These are phyloP conservation scores for Claviceps arundinis DNA, from an alignment of 2,329 filamentous ascomycete species.

Conservation along the genomic window DNA sequence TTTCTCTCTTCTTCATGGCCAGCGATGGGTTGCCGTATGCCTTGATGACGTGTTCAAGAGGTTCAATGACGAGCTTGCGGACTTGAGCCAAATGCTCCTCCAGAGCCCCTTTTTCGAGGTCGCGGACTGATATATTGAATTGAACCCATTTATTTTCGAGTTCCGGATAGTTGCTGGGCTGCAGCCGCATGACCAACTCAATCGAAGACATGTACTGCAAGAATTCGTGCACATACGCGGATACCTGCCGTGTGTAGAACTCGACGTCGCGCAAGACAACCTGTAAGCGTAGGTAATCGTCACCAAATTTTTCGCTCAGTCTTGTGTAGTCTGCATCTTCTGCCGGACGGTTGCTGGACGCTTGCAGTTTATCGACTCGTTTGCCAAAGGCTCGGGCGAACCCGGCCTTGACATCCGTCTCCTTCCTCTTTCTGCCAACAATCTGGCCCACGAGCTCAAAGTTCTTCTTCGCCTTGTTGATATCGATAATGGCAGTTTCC, in stretches of 20 bases:
- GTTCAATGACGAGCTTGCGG: slow-evolving; percentile 71
- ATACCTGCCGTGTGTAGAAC: slow-evolving; percentile 72
- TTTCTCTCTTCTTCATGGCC: slow-evolving; percentile 88
- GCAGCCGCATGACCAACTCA: slow-evolving; percentile 63
- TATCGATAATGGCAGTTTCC: slow-evolving; percentile 63
- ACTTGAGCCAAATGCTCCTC: slow-evolving; percentile 67
- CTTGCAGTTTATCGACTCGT: slow-evolving; percentile 69
- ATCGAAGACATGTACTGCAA: slow-evolving; percentile 69
- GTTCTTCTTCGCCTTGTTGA: slow-evolving; percentile 92
- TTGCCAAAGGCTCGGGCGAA: slow-evolving; percentile 83
- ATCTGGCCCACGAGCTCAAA: slow-evolving; percentile 86
- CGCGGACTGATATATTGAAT: slow-evolving; percentile 76
- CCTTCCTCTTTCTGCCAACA: slow-evolving; percentile 71
- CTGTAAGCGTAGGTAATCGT: slow-evolving; percentile 84
- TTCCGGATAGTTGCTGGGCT: slow-evolving; percentile 64
- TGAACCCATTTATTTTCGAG: slow-evolving; percentile 89
- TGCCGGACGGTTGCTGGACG: slow-evolving; percentile 44
- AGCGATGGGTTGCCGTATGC: slow-evolving; percentile 73
- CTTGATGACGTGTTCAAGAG: slow-evolving; percentile 65
- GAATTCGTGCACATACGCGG: slow-evolving; percentile 69
- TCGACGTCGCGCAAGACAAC: slow-evolving; percentile 91
- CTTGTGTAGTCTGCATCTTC: slow-evolving; percentile 75
- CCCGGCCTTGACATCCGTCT: slow-evolving; percentile 74
- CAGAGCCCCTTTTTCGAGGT: slow-evolving; percentile 70
- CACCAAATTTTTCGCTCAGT: slow-evolving; percentile 74